These are phyloP conservation scores for Gloeostereum incarnatum DNA, from an alignment of 768 basidiomycete species.

Conservation along the genomic window DNA sequence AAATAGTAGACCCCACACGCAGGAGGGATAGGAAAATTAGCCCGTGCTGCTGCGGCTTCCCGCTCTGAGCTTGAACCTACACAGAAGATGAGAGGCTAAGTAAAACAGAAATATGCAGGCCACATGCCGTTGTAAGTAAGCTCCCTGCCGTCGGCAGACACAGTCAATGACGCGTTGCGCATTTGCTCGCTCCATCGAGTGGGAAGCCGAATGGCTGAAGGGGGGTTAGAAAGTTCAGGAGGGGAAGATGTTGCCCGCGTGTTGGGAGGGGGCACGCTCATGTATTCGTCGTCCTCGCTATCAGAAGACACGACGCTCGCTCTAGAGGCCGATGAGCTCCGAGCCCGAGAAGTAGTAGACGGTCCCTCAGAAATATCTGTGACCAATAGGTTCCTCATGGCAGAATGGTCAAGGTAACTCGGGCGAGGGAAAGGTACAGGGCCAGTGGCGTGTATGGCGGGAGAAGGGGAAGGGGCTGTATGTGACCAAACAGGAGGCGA, in stretches of 20 bases:
- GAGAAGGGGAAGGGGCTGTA: conserved; percentile 18
- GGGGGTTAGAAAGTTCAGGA: conserved; percentile 20
- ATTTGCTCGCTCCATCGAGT: conserved; percentile 74
- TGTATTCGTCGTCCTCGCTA: conserved; percentile 60
- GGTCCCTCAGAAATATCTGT: conserved; percentile 35
- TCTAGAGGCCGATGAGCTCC: conserved; percentile 20
- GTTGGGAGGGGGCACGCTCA: conserved; percentile 39
- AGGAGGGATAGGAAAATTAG: conserved; percentile 69
- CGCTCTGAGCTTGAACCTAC: conserved; percentile 53
- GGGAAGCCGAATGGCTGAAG: conserved; percentile 46
- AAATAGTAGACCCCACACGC: conserved; percentile 93
- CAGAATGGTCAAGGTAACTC: conserved; percentile 68
- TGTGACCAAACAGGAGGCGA: too few species aligned
- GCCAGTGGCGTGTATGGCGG: conserved; percentile 17
- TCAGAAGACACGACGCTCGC: conserved; percentile 37
- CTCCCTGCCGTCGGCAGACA: conserved; percentile 67
- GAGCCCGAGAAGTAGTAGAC: conserved; percentile 24
- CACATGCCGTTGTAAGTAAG: conserved; percentile 57
- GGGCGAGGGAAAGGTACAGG: conserved; percentile 51
- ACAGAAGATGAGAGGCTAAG: conserved; percentile 3
- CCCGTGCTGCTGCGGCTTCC: conserved; percentile 79
- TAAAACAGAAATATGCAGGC: conserved; percentile 1
- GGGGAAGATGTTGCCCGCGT: conserved; percentile 16
- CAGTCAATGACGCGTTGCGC: conserved; percentile 45
- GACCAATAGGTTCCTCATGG: conserved; percentile 61